Evolutionary conservation across 2,329 filamentous ascomycete species (phyloP), one percentile per base, ranked within the genome.

Genomic region (Colletotrichum neosansevieriae): DNA sequence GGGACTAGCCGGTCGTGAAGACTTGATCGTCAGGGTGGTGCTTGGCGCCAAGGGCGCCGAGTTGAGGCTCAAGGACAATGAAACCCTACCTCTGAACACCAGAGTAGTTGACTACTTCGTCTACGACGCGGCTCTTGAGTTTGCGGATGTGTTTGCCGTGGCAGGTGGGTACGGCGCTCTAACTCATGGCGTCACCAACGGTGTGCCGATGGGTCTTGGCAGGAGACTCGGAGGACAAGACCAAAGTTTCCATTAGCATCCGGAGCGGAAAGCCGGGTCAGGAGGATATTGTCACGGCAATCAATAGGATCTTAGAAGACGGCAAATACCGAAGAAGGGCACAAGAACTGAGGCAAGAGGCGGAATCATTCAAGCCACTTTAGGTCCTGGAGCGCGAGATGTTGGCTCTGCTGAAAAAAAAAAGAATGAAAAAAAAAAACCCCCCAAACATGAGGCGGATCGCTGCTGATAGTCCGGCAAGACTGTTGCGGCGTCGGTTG

Each of bases 111-210:
- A 85, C 72, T 85, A 83, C 70, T 72, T 86, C 4, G 77, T 82
- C 4, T 86, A 85, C 72, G 81, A 86, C 66, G 74, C 77, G 0
- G 64, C 85, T 1, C 76, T 86, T 2, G 79, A 80, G 3, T 65
- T 84, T 73, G 76, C 76, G 38, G 82, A 80, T 40, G 77, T 83
- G 29, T 83, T 85, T 36, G 76, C 86, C n/a, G 78, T 78, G 21
- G 86, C 85, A 57, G 84, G 79, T 6, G 83, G 84, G 4, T 86
- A 84, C 64, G 83, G 83, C 6, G 82, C 81, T 1, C 78, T 84
- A 58, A 76, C 79, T 17, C 82, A 85, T 62, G 79, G 78, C 5
- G 73, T 85, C 3, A 76, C 78, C 38, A 79, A 82, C 65, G 82
- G 82, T 2, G 80, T 84, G 36, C 84, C 84, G 3, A 79, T 85